Evolutionary conservation across 78 protist species (phyloP).

Genomic region (Diacronema lutheri): DNA sequence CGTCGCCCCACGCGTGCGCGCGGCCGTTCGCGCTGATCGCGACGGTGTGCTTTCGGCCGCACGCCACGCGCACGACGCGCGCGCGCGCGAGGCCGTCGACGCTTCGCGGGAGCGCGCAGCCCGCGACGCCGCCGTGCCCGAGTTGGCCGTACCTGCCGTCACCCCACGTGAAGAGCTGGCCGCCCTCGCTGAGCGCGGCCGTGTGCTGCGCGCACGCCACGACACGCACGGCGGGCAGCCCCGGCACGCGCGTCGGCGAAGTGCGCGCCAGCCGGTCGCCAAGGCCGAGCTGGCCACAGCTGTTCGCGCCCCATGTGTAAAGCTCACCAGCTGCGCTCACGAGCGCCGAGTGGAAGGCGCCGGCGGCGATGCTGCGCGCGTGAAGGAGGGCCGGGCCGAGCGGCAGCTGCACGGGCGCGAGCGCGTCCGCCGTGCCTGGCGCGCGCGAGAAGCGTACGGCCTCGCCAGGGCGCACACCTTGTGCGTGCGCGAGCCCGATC

Average conservation of each 20-base stretch:
- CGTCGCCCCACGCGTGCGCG: conserved; percentile 16
- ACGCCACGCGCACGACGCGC: neutral
- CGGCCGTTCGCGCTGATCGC: neutral
- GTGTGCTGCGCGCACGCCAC: conserved; percentile 18
- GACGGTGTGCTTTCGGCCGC: conserved; percentile 19
- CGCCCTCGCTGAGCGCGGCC: neutral
- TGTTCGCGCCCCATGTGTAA: neutral
- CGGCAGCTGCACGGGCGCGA: too few species aligned
- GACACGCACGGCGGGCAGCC: neutral
- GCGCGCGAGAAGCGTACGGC: too few species aligned
- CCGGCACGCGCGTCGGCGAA: neutral
- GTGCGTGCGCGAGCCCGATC: too few species aligned
- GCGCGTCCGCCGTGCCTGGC: too few species aligned
- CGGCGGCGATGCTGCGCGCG: too few species aligned
- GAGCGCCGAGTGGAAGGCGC: too few species aligned
- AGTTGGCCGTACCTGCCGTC: neutral
- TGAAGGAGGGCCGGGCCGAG: too few species aligned
- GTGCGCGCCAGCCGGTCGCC: neutral
- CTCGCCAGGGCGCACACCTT: too few species aligned
- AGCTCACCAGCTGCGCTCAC: too few species aligned
- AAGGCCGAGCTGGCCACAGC: neutral
- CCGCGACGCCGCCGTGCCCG: neutral
- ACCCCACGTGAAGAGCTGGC: neutral
- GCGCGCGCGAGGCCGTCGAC: neutral
- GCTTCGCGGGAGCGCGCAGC: neutral